Percentiles rank a stretch among this genome's conserved stretches.
phyloP scores from a whole-genome alignment of 257 asterid genomes.

The Ilex aquifolium region DNA sequence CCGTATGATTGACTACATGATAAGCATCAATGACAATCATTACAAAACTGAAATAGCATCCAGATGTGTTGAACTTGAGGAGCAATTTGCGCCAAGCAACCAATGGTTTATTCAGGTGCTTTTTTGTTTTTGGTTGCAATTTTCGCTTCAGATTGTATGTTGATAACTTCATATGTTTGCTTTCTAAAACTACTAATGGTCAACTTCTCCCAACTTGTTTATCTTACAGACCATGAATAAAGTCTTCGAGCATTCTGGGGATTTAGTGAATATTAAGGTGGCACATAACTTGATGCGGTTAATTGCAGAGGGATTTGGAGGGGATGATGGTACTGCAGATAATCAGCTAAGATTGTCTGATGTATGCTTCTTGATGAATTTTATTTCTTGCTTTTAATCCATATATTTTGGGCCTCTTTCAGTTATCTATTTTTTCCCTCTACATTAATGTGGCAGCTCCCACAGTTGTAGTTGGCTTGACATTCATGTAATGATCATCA shows the following conservation, averaged over 20 bases:
- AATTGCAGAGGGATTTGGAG: slow-evolving; percentile 98
- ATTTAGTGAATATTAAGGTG: slow-evolving; percentile 80
- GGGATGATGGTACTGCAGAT: slow-evolving; percentile 79
- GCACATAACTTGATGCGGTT: slow-evolving; percentile 95
- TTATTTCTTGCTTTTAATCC: slow-evolving; percentile 9
- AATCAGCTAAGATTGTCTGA: slow-evolving; percentile 95
- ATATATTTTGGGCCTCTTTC: background rate
- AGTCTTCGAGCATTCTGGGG: slow-evolving; percentile 99
- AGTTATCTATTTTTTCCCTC: background rate
- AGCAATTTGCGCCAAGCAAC: slow-evolving; percentile 98
- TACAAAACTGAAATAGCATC: slow-evolving; percentile 99
- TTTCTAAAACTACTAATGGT: slow-evolving; percentile 9
- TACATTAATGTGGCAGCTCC: too few species aligned
- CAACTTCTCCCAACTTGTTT: slow-evolving; percentile 16
- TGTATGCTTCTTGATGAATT: slow-evolving; percentile 47
- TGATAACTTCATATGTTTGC: slow-evolving; percentile 12
- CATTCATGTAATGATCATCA: too few species aligned
- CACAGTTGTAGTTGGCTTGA: too few species aligned
- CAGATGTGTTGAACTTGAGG: slow-evolving; percentile 97
- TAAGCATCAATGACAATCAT: slow-evolving; percentile 80
- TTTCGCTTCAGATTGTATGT: slow-evolving; percentile 6
- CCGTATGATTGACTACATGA: slow-evolving; percentile 96
- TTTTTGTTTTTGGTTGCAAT: slow-evolving; percentile 11
- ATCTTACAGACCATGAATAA: slow-evolving; percentile 86
- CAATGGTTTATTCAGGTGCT: slow-evolving; percentile 94